Evolutionary conservation across 306 rosid genomes (phyloP).

Genomic region (Cyamopsis tetragonoloba): DNA sequence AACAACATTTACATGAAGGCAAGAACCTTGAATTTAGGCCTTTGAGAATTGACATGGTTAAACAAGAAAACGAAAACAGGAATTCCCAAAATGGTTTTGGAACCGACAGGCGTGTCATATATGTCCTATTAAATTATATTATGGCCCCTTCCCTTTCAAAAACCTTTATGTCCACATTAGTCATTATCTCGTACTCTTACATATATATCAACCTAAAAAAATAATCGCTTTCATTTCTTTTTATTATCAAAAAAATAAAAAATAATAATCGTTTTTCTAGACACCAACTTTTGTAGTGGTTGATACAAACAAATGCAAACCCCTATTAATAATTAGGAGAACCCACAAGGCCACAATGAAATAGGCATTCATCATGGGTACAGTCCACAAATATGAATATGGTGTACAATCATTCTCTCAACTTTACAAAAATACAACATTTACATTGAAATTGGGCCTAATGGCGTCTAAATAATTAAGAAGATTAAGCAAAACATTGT

Average conservation of each 20-base stretch:
- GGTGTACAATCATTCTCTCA: constrained; percentile 23
- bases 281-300: constrained; percentile 45
- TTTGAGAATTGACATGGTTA: not conserved
- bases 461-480: not conserved
- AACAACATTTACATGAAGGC: not conserved
- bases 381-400: not conserved
- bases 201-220: not conserved
- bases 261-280: constrained; percentile 11
- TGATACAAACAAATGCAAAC: constrained; percentile 41
- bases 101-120: constrained; percentile 37
- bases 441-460: not conserved
- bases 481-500: not conserved
- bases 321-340: not conserved
- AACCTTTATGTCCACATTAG: constrained; percentile 56
- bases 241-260: not conserved
- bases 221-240: not conserved
- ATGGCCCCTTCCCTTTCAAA: constrained; percentile 36
- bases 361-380: constrained; percentile 4
- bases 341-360: not conserved
- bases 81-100: constrained; percentile 39
- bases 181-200: constrained; percentile 38
- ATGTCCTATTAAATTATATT: too few species aligned
- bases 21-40: not conserved
- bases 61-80: constrained; percentile 26
- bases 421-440: not conserved